Conservation (phyloP, 1,139 yeast genomes). For the Taiozyma sp. region DNA sequence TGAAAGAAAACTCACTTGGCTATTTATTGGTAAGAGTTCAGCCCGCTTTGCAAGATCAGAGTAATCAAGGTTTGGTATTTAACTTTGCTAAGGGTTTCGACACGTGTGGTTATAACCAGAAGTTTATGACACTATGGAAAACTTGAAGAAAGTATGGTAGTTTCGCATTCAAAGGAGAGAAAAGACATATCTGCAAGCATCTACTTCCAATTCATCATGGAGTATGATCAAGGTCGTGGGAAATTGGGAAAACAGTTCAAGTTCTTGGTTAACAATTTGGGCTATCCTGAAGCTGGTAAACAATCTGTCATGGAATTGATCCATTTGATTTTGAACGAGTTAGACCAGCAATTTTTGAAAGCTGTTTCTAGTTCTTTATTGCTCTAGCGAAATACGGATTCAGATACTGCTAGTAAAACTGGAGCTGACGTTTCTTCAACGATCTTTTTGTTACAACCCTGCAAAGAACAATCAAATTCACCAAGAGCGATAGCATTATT, state of each 20-base stretch:
- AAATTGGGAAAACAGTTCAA: conserved; percentile 80
- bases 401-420: conserved; percentile 78
- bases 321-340: conserved; percentile 62
- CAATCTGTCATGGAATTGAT: conserved; percentile 88
- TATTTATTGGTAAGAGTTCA: conserved; percentile 71
- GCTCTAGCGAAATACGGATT: conserved; percentile 73
- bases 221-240: conserved; percentile 90
- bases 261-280: conserved; percentile 75
- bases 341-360: conserved; percentile 56
- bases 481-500: no score
- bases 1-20: conserved; percentile 72
- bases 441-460: no score
- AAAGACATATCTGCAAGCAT: conserved; percentile 84
- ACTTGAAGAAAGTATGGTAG: conserved; percentile 82
- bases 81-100: conserved; percentile 70
- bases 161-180: conserved; percentile 79
- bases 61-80: conserved; percentile 84
- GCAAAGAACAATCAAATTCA: no score
- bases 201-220: conserved; percentile 84
- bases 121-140: conserved; percentile 86
- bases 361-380: conserved; percentile 67
- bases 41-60: conserved; percentile 91
- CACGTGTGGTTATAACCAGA: conserved; percentile 78
- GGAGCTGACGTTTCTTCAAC: no score
- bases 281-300: conserved; percentile 87